These are phyloP conservation scores for Quillaja saponaria DNA, from an alignment of 306 rosid genomes.

Conservation along the genomic window DNA sequence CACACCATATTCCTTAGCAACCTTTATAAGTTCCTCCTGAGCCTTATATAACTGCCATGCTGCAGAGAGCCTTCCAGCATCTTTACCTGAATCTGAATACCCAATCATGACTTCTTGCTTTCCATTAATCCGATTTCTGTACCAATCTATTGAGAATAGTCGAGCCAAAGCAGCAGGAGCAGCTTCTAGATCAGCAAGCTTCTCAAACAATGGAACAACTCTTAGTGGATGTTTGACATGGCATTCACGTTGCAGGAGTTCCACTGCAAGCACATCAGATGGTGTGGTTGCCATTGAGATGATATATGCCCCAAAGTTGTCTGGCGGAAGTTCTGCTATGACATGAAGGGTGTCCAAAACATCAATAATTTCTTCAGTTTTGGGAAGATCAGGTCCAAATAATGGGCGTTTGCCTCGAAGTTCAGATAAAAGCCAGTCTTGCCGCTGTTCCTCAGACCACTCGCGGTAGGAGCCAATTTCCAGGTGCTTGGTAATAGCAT, in stretches of 20 bases:
- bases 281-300: constrained; percentile 97
- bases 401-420: constrained; percentile 85
- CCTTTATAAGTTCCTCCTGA: constrained; percentile 90
- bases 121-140: constrained; percentile 70
- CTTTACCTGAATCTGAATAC: constrained; percentile 96
- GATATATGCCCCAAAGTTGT: constrained; percentile 94
- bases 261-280: constrained; percentile 94
- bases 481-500: constrained; percentile 86
- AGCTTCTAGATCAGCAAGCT: constrained; percentile 87
- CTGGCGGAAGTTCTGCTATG: constrained; percentile 85
- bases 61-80: constrained; percentile 95
- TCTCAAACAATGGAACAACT: constrained; percentile 95
- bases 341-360: constrained; percentile 86
- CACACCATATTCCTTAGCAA: constrained; percentile 78
- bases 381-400: constrained; percentile 92
- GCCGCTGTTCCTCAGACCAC: constrained; percentile 89
- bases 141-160: constrained; percentile 86
- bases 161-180: constrained; percentile 96
- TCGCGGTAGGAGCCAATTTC: constrained; percentile 87
- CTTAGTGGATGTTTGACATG: constrained; percentile 71
- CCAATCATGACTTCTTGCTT: constrained; percentile 99
- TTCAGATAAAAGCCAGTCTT: constrained; percentile 91
- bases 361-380: constrained; percentile 86
- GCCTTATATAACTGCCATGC: constrained; percentile 98
- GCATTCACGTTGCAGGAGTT: constrained; percentile 90